These are phyloP conservation scores for Diplotaxis tenuifolia DNA, from an alignment of 345 rosid species.

Conservation along the genomic window DNA sequence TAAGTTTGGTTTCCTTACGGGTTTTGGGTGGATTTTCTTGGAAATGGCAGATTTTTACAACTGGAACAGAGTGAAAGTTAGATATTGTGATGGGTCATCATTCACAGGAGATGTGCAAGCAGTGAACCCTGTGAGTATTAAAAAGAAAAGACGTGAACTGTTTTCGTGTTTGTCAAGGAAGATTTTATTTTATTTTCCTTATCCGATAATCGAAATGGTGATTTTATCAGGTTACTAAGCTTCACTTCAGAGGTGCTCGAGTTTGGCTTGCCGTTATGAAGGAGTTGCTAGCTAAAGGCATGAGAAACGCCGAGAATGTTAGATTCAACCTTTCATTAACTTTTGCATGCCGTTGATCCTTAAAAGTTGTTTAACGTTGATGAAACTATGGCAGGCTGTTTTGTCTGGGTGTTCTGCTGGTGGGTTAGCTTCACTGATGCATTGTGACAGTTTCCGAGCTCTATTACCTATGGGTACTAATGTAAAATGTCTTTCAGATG, in stretches of 20 bases:
- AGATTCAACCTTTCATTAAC: not conserved
- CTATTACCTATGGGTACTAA: constrained; percentile 63
- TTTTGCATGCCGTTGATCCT: not conserved
- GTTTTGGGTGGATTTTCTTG: constrained; percentile 4
- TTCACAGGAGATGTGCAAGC: constrained; percentile 81
- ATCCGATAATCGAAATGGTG: constrained; percentile 40
- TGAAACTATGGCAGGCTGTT: constrained; percentile 58
- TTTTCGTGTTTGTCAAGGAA: too few species aligned
- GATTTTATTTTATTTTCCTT: too few species aligned
- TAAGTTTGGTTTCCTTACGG: constrained; percentile 3
- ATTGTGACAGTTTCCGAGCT: constrained; percentile 80
- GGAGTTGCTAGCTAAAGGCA: constrained; percentile 77
- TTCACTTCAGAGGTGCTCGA: constrained; percentile 96
- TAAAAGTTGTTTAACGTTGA: not conserved
- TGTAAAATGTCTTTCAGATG: constrained; percentile 93
- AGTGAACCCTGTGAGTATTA: constrained; percentile 62
- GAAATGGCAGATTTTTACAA: constrained; percentile 61
- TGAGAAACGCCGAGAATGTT: constrained; percentile 82
- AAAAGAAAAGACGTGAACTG: too few species aligned
- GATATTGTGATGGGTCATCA: constrained; percentile 94
- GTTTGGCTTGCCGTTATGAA: constrained; percentile 71
- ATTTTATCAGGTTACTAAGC: constrained; percentile 74
- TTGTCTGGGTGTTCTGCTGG: constrained; percentile 97
- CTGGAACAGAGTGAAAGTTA: constrained; percentile 85
- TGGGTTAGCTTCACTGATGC: constrained; percentile 83